These are phyloP conservation scores for Diaporthe capsici DNA, from an alignment of 2,329 filamentous ascomycete species.

Conservation along the genomic window DNA sequence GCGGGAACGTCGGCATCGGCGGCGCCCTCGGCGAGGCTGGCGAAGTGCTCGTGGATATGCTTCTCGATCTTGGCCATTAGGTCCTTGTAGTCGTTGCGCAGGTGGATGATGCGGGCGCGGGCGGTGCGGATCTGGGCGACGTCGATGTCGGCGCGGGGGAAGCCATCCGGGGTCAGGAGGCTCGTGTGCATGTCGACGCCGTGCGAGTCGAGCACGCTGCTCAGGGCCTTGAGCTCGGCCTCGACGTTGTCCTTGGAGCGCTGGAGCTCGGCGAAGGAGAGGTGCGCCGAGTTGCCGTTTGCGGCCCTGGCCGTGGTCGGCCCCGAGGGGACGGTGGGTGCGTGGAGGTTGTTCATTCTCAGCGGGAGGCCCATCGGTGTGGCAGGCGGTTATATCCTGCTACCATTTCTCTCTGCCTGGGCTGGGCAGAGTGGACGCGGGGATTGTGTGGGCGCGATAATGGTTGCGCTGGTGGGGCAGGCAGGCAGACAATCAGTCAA, in stretches of 20 bases:
- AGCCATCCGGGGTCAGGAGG: conserved; percentile 90
- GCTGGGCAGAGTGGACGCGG: not conserved
- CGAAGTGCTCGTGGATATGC: conserved; percentile 91
- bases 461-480: conserved; percentile 1
- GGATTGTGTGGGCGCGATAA: not conserved
- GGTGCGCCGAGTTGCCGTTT: conserved; percentile 73
- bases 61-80: conserved; percentile 88
- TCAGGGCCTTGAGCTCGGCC: conserved; percentile 86
- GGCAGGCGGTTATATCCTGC: conserved; percentile 16
- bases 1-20: conserved; percentile 58
- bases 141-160: conserved; percentile 92
- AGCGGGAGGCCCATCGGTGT: conserved; percentile 52
- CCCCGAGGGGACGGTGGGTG: conserved; percentile 78
- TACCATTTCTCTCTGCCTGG: conserved; percentile 34
- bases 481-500: conserved; percentile 38
- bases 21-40: conserved; percentile 65
- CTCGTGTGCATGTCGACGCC: conserved; percentile 92
- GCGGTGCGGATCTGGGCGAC: conserved; percentile 97
- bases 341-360: conserved; percentile 70
- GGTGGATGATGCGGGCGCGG: conserved; percentile 86
- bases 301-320: conserved; percentile 73
- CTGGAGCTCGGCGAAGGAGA: conserved; percentile 85
- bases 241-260: conserved; percentile 88
- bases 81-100: conserved; percentile 94
- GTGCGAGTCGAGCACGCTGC: conserved; percentile 91